Base-by-base conservation (phyloP, 108 stramenopile species). In the Cyclotella choctawhatcheeana region DNA sequence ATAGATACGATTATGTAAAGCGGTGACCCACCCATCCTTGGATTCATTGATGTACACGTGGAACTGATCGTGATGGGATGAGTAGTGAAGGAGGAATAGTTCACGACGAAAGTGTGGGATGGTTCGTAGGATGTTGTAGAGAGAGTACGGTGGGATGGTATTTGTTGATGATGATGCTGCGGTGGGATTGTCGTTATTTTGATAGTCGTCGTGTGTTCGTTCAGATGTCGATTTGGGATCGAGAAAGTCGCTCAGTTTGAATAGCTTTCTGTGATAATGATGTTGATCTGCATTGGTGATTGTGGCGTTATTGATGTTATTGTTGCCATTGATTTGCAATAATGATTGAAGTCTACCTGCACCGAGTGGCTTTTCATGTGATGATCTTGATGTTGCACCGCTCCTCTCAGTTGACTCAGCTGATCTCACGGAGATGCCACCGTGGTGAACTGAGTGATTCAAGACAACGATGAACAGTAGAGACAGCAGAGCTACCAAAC, bases 21-120 rank as follows among this genome's bases (percentile, higher is more conserved):
- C 44, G 0, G 52, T 17, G 24, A 43, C 52, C 44, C 60, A 72
- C 0, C 30, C 26, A 26, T 72, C 71, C n/a, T 34, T 47, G 21
- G 40, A 26, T 52, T 72, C 71, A 27, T 72, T 61, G 51, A 72
- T 43, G 60, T 35, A 60, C 5, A 72, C 44, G 27, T 25, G 50
- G 60, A 72, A 72, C 45, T 62, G 52, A 33, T 72, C 71, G 24
- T 47, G 13, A 1, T 20, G 5, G 2, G 71, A 21, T 12, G 60
- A 21, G 60, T 63, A 72, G 52, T 61, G 44, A 3, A 72, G 35
- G 51, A 72, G 6, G 71, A 63, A 72, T 13, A 72, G 35, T 51
- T 72, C 71, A 7, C 71, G 71, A 29, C 35, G 31, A 35, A 63
- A 72, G 37, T 59, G 27, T 54, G 35, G 61, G 3, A 61, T 29